These are phyloP conservation scores for Pseudogymnoascus sp. DNA, from an alignment of 2,329 filamentous ascomycete species.

Conservation along the genomic window DNA sequence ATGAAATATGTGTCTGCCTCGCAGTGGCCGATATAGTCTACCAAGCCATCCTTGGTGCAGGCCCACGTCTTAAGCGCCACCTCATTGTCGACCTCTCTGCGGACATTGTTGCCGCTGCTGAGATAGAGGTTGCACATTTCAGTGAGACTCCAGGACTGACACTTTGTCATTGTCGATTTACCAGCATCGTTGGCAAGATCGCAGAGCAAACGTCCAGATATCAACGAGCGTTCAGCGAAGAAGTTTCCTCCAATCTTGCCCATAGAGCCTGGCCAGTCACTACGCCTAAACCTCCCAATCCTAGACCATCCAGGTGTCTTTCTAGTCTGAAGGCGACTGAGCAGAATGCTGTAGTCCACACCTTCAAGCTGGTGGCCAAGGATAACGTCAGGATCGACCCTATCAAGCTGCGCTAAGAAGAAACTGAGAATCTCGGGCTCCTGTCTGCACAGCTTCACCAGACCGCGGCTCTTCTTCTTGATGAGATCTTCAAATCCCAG, in stretches of 20 bases:
- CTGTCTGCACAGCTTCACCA: slow-evolving; percentile 72
- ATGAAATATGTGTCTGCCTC: slow-evolving; percentile 96
- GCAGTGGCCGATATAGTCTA: slow-evolving; percentile 90
- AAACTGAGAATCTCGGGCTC: slow-evolving; percentile 80
- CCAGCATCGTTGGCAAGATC: slow-evolving; percentile 94
- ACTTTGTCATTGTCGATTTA: slow-evolving; percentile 94
- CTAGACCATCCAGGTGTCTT: slow-evolving; percentile 94
- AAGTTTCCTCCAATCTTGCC: slow-evolving; percentile 81
- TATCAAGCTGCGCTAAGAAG: slow-evolving; percentile 81
- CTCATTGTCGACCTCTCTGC: slow-evolving; percentile 84
- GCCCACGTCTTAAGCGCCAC: slow-evolving; percentile 81
- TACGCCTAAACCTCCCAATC: slow-evolving; percentile 76
- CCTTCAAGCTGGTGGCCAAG: slow-evolving; percentile 95
- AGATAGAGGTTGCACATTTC: slow-evolving; percentile 96
- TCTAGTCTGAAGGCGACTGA: slow-evolving; percentile 79
- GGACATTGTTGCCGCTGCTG: slow-evolving; percentile 53
- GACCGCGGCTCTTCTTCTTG: slow-evolving; percentile 63
- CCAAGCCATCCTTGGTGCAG: slow-evolving; percentile 70
- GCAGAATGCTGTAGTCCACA: slow-evolving; percentile 85
- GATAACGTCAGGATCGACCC: slow-evolving; percentile 86
- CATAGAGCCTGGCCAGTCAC: slow-evolving; percentile 79
- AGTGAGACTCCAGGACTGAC: slow-evolving; percentile 94
- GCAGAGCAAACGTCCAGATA: slow-evolving; percentile 82
- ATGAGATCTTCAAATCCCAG: slow-evolving; percentile 76
- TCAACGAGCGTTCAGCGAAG: slow-evolving; percentile 84